phyloP scores from a whole-genome alignment of 2,329 filamentous ascomycete species.

The Remersonia thermophila region DNA sequence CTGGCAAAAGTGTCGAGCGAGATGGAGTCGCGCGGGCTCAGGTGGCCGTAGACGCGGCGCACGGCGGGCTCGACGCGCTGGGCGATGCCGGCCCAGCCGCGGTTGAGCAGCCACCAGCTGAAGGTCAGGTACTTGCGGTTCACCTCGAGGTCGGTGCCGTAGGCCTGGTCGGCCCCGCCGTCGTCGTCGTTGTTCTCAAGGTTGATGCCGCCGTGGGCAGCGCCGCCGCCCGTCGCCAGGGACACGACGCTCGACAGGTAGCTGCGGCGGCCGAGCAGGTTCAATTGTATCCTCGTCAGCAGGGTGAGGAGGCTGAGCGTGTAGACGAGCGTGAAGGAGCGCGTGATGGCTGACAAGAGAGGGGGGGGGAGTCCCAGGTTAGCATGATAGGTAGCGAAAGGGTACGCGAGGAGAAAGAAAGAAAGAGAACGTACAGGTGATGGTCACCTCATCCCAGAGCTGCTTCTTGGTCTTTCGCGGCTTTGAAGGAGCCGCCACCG shows the following conservation, averaged over 20 bases:
- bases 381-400: conserved; percentile 1
- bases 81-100: conserved; percentile 75
- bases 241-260: conserved; percentile 94
- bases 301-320: conserved; percentile 80
- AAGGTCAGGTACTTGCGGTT: conserved; percentile 92
- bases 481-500: conserved; percentile 27
- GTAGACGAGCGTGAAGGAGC: conserved; percentile 85
- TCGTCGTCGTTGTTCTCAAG: conserved; percentile 93
- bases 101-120: conserved; percentile 94
- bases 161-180: conserved; percentile 66
- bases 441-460: conserved; percentile 95
- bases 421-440: conserved; percentile 53
- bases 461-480: conserved; percentile 71
- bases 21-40: conserved; percentile 82
- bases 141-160: conserved; percentile 90
- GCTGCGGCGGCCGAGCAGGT: conserved; percentile 86
- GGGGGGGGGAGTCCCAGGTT: conserved; percentile 6
- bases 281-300: conserved; percentile 89
- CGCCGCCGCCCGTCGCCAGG: conserved; percentile 58
- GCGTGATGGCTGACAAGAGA: conserved; percentile 61
- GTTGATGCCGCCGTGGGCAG: conserved; percentile 61
- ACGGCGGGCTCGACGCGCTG: conserved; percentile 75
- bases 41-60: conserved; percentile 72
- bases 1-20: conserved; percentile 69
- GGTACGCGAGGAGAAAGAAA: neutral